Evolutionary conservation across 2,329 filamentous ascomycete genomes (phyloP), one percentile per base, ranked within the genome.

Genomic region (Zopfia rhizophila): DNA sequence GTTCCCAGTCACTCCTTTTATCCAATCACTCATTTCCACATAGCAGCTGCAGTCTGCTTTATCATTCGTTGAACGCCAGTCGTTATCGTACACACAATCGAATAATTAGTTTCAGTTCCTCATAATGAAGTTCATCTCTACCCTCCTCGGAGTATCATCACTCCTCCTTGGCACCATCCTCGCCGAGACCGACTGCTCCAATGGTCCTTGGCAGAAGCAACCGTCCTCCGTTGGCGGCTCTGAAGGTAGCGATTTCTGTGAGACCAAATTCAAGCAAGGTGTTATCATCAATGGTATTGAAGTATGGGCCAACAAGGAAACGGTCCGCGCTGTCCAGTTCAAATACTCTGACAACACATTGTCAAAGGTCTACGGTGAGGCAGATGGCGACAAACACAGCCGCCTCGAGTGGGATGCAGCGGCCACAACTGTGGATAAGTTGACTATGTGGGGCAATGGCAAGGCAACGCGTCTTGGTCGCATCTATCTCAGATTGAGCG

Each of bases 121-220:
- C n/a, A n/a, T n/a, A n/a, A n/a, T n/a, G n/a, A n/a, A n/a, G n/a
- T n/a, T n/a, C n/a, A n/a, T n/a, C n/a, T n/a, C n/a, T n/a, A n/a
- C n/a, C n/a, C n/a, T n/a, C n/a, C n/a, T n/a, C n/a, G n/a, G n/a
- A n/a, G n/a, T n/a, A n/a, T n/a, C n/a, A n/a, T n/a, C n/a, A n/a
- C n/a, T n/a, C n/a, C n/a, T n/a, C n/a, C n/a, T n/a, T n/a, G n/a
- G n/a, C n/a, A n/a, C n/a, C n/a, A n/a, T n/a, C n/a, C n/a, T n/a
- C n/a, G n/a, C n/a, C n/a, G n/a, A n/a, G n/a, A n/a, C n/a, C 14
- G 37, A 29, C 28, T 50, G 47, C 17, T 7, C n/a, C 3, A 23
- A 39, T 13, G 53, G 53, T n/a, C 53, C 53, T 23, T 56, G 45
- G 45, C 18, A 21, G n/a, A n/a, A n/a, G n/a, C n/a, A n/a, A n/a